These are phyloP conservation scores for Plasmodium relictum DNA, from an alignment of 169 alveolate genomes.

Conservation along the genomic window DNA sequence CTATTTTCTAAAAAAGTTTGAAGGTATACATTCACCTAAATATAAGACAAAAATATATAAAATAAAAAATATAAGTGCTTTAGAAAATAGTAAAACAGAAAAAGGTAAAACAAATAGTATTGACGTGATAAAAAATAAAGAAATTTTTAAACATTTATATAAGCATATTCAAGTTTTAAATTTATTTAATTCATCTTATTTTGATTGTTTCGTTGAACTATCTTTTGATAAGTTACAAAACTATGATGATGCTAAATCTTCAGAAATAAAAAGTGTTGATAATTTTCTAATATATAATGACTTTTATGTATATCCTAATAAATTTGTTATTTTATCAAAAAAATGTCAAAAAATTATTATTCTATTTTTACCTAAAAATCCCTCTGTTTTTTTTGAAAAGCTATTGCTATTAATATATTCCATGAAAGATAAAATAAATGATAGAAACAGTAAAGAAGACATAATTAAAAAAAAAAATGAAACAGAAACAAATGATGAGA, in stretches of 20 bases:
- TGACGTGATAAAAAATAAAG: constrained; percentile 12
- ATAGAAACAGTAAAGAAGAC: constrained; percentile 3
- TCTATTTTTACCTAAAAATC: constrained; percentile 46
- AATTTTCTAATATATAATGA: constrained; percentile 34
- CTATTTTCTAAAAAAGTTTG: constrained; percentile 26
- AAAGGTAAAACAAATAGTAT: neutral
- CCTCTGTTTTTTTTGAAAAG: constrained; percentile 22
- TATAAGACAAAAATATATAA: neutral
- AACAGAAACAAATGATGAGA: neutral
- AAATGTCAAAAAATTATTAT: constrained; percentile 58
- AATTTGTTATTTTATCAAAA: constrained; percentile 39
- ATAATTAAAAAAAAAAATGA: neutral
- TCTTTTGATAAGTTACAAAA: constrained; percentile 18
- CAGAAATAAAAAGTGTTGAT: constrained; percentile 8
- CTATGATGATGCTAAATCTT: neutral
- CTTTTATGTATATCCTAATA: constrained; percentile 61
- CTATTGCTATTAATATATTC: constrained; percentile 37
- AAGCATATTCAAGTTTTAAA: constrained; percentile 57
- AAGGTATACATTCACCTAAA: constrained; percentile 39
- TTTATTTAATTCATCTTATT: constrained; percentile 46
- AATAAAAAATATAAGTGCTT: neutral
- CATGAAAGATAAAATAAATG: neutral
- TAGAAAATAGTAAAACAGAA: neutral
- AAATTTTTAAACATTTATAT: constrained; percentile 32
- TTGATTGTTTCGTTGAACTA: constrained; percentile 59